These are phyloP conservation scores for Leishmania turanica DNA, from an alignment of 208 protist species.

Conservation along the genomic window DNA sequence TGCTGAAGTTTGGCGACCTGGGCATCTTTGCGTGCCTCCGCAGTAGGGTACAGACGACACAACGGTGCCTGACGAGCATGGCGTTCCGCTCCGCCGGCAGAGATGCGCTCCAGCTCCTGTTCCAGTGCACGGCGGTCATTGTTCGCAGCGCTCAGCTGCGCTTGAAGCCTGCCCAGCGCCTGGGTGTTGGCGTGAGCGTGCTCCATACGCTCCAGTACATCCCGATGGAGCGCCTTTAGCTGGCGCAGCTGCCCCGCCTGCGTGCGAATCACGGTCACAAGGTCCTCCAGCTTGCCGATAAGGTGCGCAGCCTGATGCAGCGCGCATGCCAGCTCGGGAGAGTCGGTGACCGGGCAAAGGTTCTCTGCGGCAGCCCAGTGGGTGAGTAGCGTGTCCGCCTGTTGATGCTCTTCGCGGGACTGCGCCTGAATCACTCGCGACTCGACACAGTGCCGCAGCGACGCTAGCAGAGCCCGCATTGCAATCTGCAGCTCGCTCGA, in stretches of 20 bases:
- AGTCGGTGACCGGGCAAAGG: slow-evolving; percentile 59
- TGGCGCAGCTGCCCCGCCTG: slow-evolving; percentile 50
- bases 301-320: slow-evolving; percentile 52
- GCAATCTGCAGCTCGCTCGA: slow-evolving; percentile 58
- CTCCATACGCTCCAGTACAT: slow-evolving; percentile 27
- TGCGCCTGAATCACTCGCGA: slow-evolving; percentile 41
- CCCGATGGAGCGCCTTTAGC: slow-evolving; percentile 36
- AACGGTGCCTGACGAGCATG: not conserved
- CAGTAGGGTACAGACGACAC: slow-evolving; percentile 11
- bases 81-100: not conserved
- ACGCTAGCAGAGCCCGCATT: slow-evolving; percentile 46
- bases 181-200: not conserved
- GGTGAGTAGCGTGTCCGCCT: slow-evolving; percentile 24
- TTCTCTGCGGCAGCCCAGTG: slow-evolving; percentile 32
- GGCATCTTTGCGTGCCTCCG: slow-evolving; percentile 34
- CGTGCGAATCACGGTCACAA: slow-evolving; percentile 45
- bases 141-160: slow-evolving; percentile 22
- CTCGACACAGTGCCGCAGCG: slow-evolving; percentile 43
- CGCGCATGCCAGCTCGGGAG: slow-evolving; percentile 31
- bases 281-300: slow-evolving; percentile 47
- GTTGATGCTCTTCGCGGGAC: slow-evolving; percentile 30
- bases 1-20: slow-evolving; percentile 58
- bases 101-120: slow-evolving; percentile 18
- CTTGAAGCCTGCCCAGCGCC: slow-evolving; percentile 6
- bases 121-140: slow-evolving; percentile 30